phyloP scores from a whole-genome alignment of 345 rosid genomes.

The Populus euphratica region DNA sequence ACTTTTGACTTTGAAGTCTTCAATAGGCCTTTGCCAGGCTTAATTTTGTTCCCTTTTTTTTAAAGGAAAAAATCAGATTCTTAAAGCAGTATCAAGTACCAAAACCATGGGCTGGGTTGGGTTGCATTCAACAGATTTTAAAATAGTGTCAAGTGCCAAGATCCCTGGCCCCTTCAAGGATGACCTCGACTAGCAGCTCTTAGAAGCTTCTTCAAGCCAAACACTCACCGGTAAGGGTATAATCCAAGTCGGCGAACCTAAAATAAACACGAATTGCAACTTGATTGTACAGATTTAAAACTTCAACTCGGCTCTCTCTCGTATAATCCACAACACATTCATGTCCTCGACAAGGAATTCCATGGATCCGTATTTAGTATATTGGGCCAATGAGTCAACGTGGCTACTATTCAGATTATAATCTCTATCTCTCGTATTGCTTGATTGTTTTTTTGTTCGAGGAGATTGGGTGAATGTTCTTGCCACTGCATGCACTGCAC shows the following conservation, averaged over 20 bases:
- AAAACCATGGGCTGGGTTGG: conserved; percentile 17
- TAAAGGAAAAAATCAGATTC: background rate
- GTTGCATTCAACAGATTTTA: background rate
- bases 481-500: background rate
- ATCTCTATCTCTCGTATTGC: background rate
- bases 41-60: background rate
- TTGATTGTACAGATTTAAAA: conserved; percentile 11
- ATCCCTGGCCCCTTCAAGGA: background rate
- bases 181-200: background rate
- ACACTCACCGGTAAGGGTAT: background rate
- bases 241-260: conserved; percentile 4
- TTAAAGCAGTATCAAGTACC: background rate
- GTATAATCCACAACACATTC: background rate
- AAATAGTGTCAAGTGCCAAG: no score
- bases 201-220: background rate
- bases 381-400: conserved; percentile 11
- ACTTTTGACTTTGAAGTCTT: background rate
- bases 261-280: conserved; percentile 7
- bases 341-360: conserved; percentile 16
- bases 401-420: background rate
- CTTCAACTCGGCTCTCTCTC: background rate
- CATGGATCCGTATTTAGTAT: background rate
- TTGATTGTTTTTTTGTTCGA: background rate
- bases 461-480: background rate
- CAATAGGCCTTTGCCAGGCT: background rate